Conservation (phyloP, 169 alveolate species). For the Cryptosporidium sp. region DNA sequence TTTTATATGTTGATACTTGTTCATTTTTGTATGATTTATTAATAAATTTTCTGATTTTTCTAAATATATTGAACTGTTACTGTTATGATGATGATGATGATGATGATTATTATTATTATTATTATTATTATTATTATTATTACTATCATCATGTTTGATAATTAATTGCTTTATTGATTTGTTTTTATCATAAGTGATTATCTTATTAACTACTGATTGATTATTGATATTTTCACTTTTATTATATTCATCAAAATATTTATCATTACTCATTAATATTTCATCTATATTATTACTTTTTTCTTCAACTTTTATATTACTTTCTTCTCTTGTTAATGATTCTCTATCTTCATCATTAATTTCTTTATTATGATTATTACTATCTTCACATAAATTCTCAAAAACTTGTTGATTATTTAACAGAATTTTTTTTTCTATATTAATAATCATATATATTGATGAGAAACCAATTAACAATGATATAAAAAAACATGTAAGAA, state of each 20-base stretch:
- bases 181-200: background rate
- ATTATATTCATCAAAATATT: conserved; percentile 5
- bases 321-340: background rate
- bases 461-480: conserved; percentile 23
- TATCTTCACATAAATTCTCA: background rate
- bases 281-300: conserved; percentile 2
- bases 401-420: background rate
- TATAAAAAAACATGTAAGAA: conserved; percentile 35
- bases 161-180: background rate
- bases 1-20: background rate
- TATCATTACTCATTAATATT: background rate
- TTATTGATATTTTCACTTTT: background rate
- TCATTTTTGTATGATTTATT: background rate
- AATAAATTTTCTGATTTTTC: background rate
- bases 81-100: no score
- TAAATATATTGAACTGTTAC: background rate
- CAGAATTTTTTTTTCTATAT: conserved; percentile 36
- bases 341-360: background rate
- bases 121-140: background rate
- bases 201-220: background rate
- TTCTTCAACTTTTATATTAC: background rate
- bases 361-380: background rate
- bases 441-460: conserved; percentile 37
- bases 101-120: no score
- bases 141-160: background rate